These are phyloP conservation scores for Oryza australiensis DNA, from an alignment of 176 grass and related monocot genomes.

Conservation along the genomic window DNA sequence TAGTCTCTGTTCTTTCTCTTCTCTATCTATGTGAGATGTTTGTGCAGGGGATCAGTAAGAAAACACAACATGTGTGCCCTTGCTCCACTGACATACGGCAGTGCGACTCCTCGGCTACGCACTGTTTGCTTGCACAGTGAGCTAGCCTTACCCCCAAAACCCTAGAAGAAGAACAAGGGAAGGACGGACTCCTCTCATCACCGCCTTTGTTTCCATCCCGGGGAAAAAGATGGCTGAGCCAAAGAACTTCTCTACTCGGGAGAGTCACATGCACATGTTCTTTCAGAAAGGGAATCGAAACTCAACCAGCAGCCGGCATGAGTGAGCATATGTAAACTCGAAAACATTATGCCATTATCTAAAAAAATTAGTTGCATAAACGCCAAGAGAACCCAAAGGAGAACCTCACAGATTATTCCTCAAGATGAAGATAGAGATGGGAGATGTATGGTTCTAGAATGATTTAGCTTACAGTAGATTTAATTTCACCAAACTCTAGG, in stretches of 20 bases:
- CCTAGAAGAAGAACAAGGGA: conserved; percentile 41
- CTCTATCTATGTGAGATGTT: conserved; percentile 1
- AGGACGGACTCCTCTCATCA: conserved; percentile 25
- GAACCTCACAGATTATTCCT: too few species aligned
- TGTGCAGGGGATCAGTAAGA: conserved; percentile 23
- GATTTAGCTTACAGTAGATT: neutral
- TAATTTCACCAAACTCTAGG: neutral
- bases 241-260: conserved; percentile 32
- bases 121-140: conserved; percentile 58
- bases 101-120: conserved; percentile 59
- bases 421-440: neutral
- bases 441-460: neutral
- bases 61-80: conserved; percentile 61
- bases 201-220: conserved; percentile 55
- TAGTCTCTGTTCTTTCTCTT: neutral
- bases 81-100: conserved; percentile 90
- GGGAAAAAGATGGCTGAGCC: conserved; percentile 50
- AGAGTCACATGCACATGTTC: conserved; percentile 45
- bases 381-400: neutral
- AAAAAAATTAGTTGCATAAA: neutral
- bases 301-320: neutral
- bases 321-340: neutral
- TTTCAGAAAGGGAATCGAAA: conserved; percentile 36
- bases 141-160: conserved; percentile 33
- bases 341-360: neutral